Evolutionary conservation across 441 rosid species (phyloP).

Genomic region (Brassica hybrid): DNA sequence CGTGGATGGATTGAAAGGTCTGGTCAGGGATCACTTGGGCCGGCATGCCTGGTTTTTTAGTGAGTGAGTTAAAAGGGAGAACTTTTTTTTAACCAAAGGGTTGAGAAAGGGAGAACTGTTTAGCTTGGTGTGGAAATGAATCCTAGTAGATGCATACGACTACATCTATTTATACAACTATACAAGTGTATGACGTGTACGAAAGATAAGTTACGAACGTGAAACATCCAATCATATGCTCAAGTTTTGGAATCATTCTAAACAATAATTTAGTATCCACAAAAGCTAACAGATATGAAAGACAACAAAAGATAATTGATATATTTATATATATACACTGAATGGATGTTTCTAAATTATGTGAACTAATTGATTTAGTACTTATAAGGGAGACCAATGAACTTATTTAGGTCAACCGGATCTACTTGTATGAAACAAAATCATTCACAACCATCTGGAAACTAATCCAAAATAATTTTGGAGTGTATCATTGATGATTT

Average conservation of each 20-base stretch:
- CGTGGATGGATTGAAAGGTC: conserved; percentile 53
- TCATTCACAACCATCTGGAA: conserved; percentile 3
- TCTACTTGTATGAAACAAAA: conserved; percentile 15
- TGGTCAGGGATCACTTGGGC: conserved; percentile 63
- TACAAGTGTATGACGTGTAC: not conserved
- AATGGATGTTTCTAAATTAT: conserved; percentile 3
- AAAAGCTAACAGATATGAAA: conserved; percentile 24
- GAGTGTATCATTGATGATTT: conserved; percentile 28
- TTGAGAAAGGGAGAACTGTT: not conserved
- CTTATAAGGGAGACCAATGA: not conserved
- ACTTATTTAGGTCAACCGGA: conserved; percentile 15
- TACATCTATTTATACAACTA: not conserved
- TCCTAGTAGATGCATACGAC: not conserved
- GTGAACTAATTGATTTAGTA: not conserved
- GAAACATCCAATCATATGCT: conserved; percentile 27
- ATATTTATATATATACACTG: not conserved
- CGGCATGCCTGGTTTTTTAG: conserved; percentile 46
- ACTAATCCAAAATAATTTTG: conserved; percentile 16
- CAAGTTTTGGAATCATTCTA: conserved; percentile 38
- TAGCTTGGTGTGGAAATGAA: not conserved
- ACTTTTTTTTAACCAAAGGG: not conserved
- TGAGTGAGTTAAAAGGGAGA: not conserved
- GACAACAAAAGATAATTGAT: not conserved
- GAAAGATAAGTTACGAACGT: not conserved
- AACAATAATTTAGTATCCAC: not conserved